Conservation (phyloP, 441 rosid species). For the Lepidium campestre region DNA sequence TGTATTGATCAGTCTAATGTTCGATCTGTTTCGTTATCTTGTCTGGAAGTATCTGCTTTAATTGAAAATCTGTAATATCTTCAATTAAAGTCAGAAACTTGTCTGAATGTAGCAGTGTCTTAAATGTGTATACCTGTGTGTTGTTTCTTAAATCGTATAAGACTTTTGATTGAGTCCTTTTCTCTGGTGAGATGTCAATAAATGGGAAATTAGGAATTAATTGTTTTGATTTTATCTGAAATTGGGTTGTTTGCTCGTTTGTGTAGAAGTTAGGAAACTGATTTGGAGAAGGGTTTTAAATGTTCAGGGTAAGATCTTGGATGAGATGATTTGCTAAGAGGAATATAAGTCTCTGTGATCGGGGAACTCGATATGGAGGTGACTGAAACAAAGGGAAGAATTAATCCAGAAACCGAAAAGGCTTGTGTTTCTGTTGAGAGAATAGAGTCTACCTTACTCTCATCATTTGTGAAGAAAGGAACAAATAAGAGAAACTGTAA, state of each 20-base stretch:
- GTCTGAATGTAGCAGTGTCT: conserved; percentile 7
- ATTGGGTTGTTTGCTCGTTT: neutral
- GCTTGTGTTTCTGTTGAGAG: conserved; percentile 40
- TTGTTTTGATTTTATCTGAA: neutral
- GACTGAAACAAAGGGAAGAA: conserved; percentile 18
- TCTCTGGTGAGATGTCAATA: neutral
- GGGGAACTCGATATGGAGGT: conserved; percentile 11
- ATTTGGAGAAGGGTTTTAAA: neutral
- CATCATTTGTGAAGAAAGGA: conserved; percentile 46
- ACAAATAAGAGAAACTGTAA: conserved; percentile 34
- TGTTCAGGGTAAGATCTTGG: conserved; percentile 9
- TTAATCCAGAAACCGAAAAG: conserved; percentile 31
- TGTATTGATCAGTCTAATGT: neutral
- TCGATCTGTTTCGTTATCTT: conserved; percentile 7
- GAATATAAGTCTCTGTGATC: conserved; percentile 1
- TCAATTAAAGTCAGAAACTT: neutral
- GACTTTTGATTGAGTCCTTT: conserved; percentile 9
- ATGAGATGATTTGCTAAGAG: conserved; percentile 14
- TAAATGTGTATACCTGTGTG: neutral
- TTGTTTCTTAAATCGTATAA: neutral
- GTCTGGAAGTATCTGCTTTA: neutral
- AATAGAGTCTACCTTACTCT: conserved; percentile 50
- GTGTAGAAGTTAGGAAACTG: neutral
- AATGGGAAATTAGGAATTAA: neutral
- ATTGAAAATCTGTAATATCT: neutral